These are phyloP conservation scores for Globisporangium sylvaticum DNA, from an alignment of 352 stramenopile genomes.

Conservation along the genomic window DNA sequence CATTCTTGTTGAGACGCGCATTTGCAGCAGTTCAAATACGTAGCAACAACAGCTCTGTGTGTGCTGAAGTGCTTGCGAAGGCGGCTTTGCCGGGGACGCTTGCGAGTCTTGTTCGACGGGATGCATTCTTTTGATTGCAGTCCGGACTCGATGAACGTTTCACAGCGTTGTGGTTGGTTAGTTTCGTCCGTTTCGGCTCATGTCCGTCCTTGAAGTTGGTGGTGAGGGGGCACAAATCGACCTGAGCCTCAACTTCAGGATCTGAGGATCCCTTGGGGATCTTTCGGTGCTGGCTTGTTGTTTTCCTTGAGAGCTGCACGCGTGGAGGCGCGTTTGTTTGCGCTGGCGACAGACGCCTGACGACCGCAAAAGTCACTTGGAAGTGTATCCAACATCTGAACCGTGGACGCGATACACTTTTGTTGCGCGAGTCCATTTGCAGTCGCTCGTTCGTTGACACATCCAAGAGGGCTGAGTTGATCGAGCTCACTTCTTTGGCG, in stretches of 20 bases:
- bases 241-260: neutral
- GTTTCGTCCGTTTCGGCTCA: neutral
- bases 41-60: no score
- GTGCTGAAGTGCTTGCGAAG: no score
- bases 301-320: neutral
- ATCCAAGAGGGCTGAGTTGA: no score
- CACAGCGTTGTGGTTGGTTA: neutral
- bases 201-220: neutral
- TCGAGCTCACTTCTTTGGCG: no score
- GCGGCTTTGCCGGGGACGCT: neutral
- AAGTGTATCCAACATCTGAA: neutral
- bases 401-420: no score
- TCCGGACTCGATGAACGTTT: neutral
- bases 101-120: neutral
- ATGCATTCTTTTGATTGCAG: neutral
- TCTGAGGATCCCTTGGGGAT: neutral
- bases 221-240: neutral
- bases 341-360: neutral
- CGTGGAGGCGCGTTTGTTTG: neutral
- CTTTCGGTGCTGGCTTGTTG: neutral
- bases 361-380: neutral
- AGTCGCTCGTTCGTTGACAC: no score
- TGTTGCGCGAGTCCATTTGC: no score
- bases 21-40: neutral
- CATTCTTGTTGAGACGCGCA: neutral